phyloP scores from a whole-genome alignment of 2,329 filamentous ascomycete species.

The Diaporthe batatas region DNA sequence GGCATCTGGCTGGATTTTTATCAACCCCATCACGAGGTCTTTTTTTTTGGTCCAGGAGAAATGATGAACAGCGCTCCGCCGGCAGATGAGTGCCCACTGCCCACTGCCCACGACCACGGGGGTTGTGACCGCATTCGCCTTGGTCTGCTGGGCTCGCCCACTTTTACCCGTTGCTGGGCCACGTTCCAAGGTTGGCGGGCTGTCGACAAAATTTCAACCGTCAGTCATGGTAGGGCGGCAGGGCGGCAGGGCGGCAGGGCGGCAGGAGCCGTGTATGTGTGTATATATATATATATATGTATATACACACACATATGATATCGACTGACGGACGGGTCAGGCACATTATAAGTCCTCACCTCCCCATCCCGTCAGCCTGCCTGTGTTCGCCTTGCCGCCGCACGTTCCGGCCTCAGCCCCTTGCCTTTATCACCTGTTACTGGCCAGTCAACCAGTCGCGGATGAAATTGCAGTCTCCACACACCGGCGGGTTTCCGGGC shows the following conservation, averaged over 20 bases:
- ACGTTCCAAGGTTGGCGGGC: not conserved
- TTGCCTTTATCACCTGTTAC: too few species aligned
- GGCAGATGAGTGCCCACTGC: not conserved
- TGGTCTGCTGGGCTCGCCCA: slow-evolving; percentile 4
- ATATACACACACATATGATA: too few species aligned
- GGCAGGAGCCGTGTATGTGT: not conserved
- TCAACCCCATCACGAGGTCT: not conserved
- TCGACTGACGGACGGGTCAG: too few species aligned
- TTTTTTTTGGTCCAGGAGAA: not conserved
- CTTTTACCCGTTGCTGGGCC: slow-evolving; percentile 18
- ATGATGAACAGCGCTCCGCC: not conserved
- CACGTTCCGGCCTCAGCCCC: not conserved
- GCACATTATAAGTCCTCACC: not conserved
- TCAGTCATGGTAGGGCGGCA: too few species aligned
- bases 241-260: too few species aligned
- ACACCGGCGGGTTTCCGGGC: slow-evolving; percentile 9
- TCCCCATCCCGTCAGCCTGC: too few species aligned
- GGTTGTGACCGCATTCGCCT: slow-evolving; percentile 2
- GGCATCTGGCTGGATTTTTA: slow-evolving; percentile 5
- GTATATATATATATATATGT: too few species aligned
- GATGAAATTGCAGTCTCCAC: slow-evolving; percentile 25
- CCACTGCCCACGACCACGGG: not conserved
- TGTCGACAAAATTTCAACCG: not conserved
- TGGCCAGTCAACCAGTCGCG: not conserved
- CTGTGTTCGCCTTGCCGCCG: not conserved